Conservation (phyloP, 2,329 filamentous ascomycete genomes). For the Penicillium italicum region DNA sequence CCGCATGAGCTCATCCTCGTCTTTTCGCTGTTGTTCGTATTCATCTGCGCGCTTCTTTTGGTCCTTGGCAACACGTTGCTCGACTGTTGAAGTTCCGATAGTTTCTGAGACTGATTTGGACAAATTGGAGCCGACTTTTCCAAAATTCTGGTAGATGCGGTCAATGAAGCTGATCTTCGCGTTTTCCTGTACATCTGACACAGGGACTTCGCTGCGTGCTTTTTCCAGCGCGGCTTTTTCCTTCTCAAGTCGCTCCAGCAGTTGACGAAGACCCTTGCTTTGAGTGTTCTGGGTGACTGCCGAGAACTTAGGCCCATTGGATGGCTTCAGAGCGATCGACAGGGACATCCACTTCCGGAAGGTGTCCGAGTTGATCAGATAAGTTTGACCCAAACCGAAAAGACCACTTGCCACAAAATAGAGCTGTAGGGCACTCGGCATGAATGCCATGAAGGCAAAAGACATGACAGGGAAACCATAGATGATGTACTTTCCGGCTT, state of each 20-base stretch:
- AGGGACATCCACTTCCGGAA: constrained; percentile 33
- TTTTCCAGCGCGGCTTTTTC: constrained; percentile 11
- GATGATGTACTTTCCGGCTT: constrained; percentile 35
- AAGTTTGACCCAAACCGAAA: constrained; percentile 44
- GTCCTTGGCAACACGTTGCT: constrained; percentile 28
- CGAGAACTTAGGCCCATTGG: not conserved
- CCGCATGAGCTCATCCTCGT: constrained; percentile 30
- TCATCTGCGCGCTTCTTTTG: constrained; percentile 29
- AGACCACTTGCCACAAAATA: constrained; percentile 54
- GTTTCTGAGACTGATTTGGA: constrained; percentile 10
- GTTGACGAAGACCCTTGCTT: constrained; percentile 17
- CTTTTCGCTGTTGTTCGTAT: constrained; percentile 30
- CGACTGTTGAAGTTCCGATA: not conserved
- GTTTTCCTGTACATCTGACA: not conserved
- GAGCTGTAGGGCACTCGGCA: constrained; percentile 58
- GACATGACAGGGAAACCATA: constrained; percentile 53
- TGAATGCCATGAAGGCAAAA: constrained; percentile 52
- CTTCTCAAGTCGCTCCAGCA: constrained; percentile 14
- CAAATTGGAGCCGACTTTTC: constrained; percentile 11
- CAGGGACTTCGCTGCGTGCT: constrained; percentile 1
- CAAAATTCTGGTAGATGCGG: constrained; percentile 19
- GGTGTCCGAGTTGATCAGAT: constrained; percentile 39
- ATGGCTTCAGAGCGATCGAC: constrained; percentile 14
- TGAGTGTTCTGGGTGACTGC: constrained; percentile 1
- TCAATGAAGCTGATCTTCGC: constrained; percentile 33